Evolutionary conservation across 2,329 filamentous ascomycete species (phyloP), one percentile per base, ranked within the genome.

Genomic region (Colletotrichum gigasporum): DNA sequence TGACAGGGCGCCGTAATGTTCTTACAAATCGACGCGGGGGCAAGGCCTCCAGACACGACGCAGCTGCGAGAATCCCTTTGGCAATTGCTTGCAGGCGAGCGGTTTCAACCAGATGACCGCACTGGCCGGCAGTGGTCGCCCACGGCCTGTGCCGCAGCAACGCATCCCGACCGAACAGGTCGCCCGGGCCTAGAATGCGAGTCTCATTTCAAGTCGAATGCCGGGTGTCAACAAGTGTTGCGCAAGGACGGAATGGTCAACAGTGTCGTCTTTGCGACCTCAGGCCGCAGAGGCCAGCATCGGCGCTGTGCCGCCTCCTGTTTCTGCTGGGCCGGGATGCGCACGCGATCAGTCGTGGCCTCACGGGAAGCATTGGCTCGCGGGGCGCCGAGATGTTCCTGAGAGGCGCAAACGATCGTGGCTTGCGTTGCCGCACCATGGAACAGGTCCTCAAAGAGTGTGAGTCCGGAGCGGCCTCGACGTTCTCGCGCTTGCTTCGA

Each of bases 301-400:
- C 56, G 41, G 39, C 56, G 41, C 56, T 64, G 61, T 54, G 56
- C 56, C 48, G 41, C 56, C 48, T 61, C 41, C 48, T 44, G 28
- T 42, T 42, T 32, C 37, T 30, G 18, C 16, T n/a, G 18, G 20
- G 16, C 5, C 45, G 51, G 41, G 16, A 14, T 34, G 22, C 12
- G 24, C 45, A 63, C 45, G 30, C 12, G 32, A 53, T 16, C 44
- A 37, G 14, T 10, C 22, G 8, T n/a, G 34, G 3, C n/a, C 24
- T 20, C 37, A 34, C 18, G 14, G 16, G 10, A n/a, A 24, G 32
- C 28, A 32, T 30, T 50, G 41, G 14, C 30, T 45, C n/a, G 11
- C 12, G 18, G 39, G 26, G 14, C 22, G 30, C 35, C 53, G 20
- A 35, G 10, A 37, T 58, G 35, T 51, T 24, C 18, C 45, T 26